Percentiles rank a stretch among this genome's conserved stretches.
Conservation (phyloP, 1,139 yeast species). For the Blastobotrys niveus region DNA sequence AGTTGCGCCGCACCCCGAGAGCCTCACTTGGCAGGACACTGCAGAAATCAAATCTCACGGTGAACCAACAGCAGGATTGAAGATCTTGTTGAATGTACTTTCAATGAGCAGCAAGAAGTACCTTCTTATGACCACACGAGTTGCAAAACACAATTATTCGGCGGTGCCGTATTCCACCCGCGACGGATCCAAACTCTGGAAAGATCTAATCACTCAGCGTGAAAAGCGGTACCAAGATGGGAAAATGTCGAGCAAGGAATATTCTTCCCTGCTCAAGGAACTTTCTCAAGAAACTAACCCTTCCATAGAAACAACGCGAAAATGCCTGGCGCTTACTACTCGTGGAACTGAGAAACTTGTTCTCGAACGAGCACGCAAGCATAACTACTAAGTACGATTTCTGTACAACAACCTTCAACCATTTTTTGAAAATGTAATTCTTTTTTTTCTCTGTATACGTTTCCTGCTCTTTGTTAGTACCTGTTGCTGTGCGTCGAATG, state of each 20-base stretch:
- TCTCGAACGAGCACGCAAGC: conserved; percentile 26
- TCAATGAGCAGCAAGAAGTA: conserved; percentile 28
- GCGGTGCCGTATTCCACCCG: conserved; percentile 16
- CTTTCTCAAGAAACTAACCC: conserved; percentile 10
- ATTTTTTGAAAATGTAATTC: background rate
- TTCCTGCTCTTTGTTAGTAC: too few species aligned
- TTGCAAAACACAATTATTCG: conserved; percentile 20
- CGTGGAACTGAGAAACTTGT: conserved; percentile 34
- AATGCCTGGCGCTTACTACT: conserved; percentile 26
- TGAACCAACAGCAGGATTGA: conserved; percentile 38
- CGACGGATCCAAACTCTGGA: conserved; percentile 19
- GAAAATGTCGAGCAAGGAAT: conserved; percentile 27
- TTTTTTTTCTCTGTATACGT: conserved; percentile 2
- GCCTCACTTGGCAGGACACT: conserved; percentile 22
- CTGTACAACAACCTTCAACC: background rate
- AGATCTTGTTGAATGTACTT: conserved; percentile 36
- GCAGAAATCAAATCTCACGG: conserved; percentile 35
- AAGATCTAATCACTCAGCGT: conserved; percentile 24
- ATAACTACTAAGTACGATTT: conserved; percentile 3
- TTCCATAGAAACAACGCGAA: conserved; percentile 12
- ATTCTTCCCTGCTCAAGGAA: conserved; percentile 22
- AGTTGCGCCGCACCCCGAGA: conserved; percentile 21
- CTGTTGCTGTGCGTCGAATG: too few species aligned
- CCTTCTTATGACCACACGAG: conserved; percentile 20
- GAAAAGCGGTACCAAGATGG: conserved; percentile 30